These are phyloP conservation scores for Raffaelea arxii DNA, from an alignment of 2,329 filamentous ascomycete species.

Conservation along the genomic window DNA sequence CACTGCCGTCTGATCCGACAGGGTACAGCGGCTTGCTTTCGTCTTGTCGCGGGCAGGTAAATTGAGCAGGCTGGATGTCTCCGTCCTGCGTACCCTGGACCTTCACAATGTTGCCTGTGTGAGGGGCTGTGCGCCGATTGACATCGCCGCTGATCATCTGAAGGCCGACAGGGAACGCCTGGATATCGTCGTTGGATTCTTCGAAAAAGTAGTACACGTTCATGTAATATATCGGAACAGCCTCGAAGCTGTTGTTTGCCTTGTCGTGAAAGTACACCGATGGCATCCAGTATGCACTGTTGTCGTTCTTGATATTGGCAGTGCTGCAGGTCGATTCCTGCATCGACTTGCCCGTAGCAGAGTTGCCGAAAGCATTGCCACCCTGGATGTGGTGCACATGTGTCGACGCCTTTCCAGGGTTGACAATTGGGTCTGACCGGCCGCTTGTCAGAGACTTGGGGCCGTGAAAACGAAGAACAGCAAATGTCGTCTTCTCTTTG, in stretches of 20 bases:
- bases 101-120: conserved; percentile 36
- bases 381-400: conserved; percentile 67
- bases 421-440: conserved; percentile 59
- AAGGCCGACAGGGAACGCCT: conserved; percentile 60
- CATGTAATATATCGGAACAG: conserved; percentile 62
- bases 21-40: conserved; percentile 43
- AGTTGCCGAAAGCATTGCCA: conserved; percentile 56
- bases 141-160: conserved; percentile 62
- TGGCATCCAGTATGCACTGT: conserved; percentile 71
- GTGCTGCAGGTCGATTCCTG: conserved; percentile 58
- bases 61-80: conserved; percentile 43
- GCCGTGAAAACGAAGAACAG: conserved; percentile 63
- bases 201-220: conserved; percentile 72
- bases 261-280: conserved; percentile 58
- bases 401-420: conserved; percentile 43
- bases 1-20: conserved; percentile 41
- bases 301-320: conserved; percentile 57
- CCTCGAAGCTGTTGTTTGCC: conserved; percentile 51
- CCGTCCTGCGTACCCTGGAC: conserved; percentile 44
- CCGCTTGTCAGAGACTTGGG: conserved; percentile 50
- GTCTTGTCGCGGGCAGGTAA: conserved; percentile 48
- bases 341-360: conserved; percentile 51
- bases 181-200: conserved; percentile 52
- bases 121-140: conserved; percentile 46
- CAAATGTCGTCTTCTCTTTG: conserved; percentile 44